A percentile compares a stretch with the other conserved stretches of the same genome.
Evolutionary conservation across 495 filamentous ascomycete genomes (phyloP).

Genomic region (Elaphomyces granulatus): DNA sequence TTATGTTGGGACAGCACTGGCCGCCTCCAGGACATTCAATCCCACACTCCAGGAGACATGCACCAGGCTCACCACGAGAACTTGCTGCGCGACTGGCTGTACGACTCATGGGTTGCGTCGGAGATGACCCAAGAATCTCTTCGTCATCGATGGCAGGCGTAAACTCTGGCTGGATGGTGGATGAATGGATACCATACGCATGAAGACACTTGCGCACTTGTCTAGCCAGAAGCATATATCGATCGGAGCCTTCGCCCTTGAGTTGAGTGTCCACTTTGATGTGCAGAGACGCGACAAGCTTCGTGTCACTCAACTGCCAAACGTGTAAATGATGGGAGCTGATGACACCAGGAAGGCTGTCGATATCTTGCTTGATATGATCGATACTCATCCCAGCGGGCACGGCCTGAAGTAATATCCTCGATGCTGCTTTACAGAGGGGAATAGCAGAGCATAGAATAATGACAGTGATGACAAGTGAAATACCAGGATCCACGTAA

Average conservation of each 20-base stretch:
- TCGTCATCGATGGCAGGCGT: slow-evolving; percentile 46
- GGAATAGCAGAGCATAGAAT: slow-evolving; percentile 86
- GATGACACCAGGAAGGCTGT: slow-evolving; percentile 64
- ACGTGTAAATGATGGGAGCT: slow-evolving; percentile 93
- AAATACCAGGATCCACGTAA: slow-evolving; percentile 87
- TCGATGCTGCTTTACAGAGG: slow-evolving; percentile 81
- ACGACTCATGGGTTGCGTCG: slow-evolving; percentile 15
- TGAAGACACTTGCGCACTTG: slow-evolving; percentile 75
- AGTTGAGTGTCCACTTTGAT: slow-evolving; percentile 72
- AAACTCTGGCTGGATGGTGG: slow-evolving; percentile 95
- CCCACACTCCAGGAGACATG: slow-evolving; percentile 75
- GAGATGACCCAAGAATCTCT: slow-evolving; percentile 19
- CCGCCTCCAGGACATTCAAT: slow-evolving; percentile 58
- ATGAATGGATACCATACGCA: slow-evolving; percentile 92
- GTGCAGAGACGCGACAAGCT: slow-evolving; percentile 81
- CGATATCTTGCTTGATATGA: slow-evolving; percentile 85
- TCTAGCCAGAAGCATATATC: slow-evolving; percentile 79
- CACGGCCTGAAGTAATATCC: slow-evolving; percentile 86
- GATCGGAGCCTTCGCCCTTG: slow-evolving; percentile 53
- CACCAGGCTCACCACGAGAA: slow-evolving; percentile 37
- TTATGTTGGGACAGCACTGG: slow-evolving; percentile 51
- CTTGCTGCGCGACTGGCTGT: slow-evolving; percentile 34
- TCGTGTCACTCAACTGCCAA: slow-evolving; percentile 91
- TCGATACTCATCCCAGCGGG: slow-evolving; percentile 74
- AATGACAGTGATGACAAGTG: slow-evolving; percentile 90